phyloP scores from a whole-genome alignment of 805 yeast species.

The Myxozyma melibiosi region DNA sequence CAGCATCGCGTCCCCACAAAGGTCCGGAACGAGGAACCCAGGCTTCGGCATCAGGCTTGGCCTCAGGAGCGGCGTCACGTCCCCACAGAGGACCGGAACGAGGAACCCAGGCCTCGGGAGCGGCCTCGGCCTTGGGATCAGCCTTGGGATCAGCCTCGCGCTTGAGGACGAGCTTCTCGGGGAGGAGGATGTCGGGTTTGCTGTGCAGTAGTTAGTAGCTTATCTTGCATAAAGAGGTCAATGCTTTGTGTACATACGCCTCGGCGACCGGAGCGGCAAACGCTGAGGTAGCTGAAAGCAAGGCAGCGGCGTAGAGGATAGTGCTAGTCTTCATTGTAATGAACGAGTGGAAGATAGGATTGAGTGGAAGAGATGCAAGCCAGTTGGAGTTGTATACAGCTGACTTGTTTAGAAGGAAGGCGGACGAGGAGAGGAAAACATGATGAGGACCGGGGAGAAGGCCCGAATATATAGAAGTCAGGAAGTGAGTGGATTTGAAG shows the following conservation, averaged over 20 bases:
- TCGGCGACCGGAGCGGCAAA: conserved; percentile 19
- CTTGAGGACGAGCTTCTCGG: conserved; percentile 1
- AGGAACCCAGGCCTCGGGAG: conserved; percentile 7
- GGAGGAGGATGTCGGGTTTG: not conserved
- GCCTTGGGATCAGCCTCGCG: conserved; percentile 24
- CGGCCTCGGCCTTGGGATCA: conserved; percentile 10
- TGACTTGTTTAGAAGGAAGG: not conserved
- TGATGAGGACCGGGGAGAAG: not conserved
- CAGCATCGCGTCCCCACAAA: conserved; percentile 21
- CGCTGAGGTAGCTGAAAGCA: conserved; percentile 9
- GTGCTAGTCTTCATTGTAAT: conserved; percentile 10
- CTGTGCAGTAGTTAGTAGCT: not conserved
- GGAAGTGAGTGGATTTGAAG: not conserved
- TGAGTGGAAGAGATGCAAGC: not conserved
- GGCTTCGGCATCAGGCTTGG: not conserved
- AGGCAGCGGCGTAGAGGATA: not conserved
- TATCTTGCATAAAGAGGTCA: not conserved
- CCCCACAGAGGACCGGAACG: conserved; percentile 17
- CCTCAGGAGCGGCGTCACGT: conserved; percentile 26
- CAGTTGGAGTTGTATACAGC: too few species aligned
- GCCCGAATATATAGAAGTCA: not conserved
- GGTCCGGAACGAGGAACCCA: conserved; percentile 10
- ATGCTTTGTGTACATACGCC: conserved; percentile 12
- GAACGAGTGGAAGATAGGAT: not conserved
- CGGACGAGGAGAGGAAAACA: not conserved